Conservation (phyloP, 208 protist genomes). For the Leishmania aethiopica region DNA sequence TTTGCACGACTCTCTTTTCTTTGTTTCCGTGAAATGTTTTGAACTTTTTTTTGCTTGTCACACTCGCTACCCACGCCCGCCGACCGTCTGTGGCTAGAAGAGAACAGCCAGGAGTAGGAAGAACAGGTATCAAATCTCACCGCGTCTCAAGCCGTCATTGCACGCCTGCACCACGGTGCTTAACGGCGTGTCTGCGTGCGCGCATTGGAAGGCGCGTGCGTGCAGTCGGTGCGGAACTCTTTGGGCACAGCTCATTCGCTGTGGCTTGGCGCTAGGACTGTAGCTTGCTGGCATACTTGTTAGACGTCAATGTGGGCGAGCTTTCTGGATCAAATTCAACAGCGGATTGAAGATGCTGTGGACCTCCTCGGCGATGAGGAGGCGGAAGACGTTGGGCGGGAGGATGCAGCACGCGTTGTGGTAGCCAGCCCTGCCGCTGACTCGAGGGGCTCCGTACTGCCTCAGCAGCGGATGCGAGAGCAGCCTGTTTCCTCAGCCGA, state of each 20-base stretch:
- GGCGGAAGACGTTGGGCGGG: slow-evolving; percentile 25
- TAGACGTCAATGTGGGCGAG: slow-evolving; percentile 13
- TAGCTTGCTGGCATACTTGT: not conserved
- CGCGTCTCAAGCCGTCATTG: not conserved
- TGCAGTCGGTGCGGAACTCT: not conserved
- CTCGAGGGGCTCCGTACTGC: not conserved
- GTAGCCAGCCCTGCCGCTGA: not conserved
- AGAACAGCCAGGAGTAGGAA: not conserved
- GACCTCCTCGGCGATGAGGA: slow-evolving; percentile 50
- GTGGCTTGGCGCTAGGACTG: not conserved
- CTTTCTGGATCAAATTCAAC: slow-evolving; percentile 68
- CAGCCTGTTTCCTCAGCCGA: not conserved
- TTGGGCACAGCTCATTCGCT: not conserved
- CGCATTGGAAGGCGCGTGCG: not conserved
- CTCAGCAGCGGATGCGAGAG: not conserved
- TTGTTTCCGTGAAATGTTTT: not conserved
- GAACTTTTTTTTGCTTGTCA: not conserved
- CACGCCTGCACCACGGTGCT: slow-evolving; percentile 1
- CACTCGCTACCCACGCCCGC: not conserved
- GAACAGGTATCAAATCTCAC: not conserved
- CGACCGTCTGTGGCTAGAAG: not conserved
- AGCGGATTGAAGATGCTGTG: slow-evolving; percentile 66
- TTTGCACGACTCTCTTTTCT: not conserved
- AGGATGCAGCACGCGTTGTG: not conserved
- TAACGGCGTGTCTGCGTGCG: slow-evolving; percentile 6